phyloP scores from a whole-genome alignment of 441 rosid genomes.

The Isatis lusitanica region DNA sequence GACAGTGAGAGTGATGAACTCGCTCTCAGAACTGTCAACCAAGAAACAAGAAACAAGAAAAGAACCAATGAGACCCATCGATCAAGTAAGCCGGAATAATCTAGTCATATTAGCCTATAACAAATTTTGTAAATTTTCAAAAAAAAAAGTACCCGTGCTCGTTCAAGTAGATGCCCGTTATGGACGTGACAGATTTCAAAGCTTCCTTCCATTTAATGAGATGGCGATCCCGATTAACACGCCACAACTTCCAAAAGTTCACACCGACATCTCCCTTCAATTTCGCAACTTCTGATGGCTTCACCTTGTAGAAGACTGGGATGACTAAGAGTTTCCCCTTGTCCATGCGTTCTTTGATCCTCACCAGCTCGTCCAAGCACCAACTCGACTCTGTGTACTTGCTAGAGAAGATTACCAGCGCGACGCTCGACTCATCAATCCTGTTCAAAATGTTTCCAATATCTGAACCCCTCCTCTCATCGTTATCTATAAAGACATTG shows the following conservation, averaged over 20 bases:
- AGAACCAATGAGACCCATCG: background rate
- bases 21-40: background rate
- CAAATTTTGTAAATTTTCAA: too few relatives aligned
- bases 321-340: background rate
- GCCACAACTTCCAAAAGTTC: background rate
- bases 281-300: background rate
- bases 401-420: background rate
- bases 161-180: background rate
- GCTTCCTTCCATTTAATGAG: constrained; percentile 15
- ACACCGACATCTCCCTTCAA: background rate
- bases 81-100: too few relatives aligned
- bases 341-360: background rate
- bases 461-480: background rate
- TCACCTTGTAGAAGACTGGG: constrained; percentile 7
- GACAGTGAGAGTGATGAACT: background rate
- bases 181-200: background rate
- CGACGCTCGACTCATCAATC: background rate
- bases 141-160: too few relatives aligned
- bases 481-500: background rate
- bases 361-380: background rate
- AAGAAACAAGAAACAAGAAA: background rate
- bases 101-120: too few relatives aligned
- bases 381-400: background rate
- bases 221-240: background rate
- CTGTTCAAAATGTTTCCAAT: background rate